These are phyloP conservation scores for Suaeda aralocaspica DNA, from an alignment of 148 eudicot genomes.

Conservation along the genomic window DNA sequence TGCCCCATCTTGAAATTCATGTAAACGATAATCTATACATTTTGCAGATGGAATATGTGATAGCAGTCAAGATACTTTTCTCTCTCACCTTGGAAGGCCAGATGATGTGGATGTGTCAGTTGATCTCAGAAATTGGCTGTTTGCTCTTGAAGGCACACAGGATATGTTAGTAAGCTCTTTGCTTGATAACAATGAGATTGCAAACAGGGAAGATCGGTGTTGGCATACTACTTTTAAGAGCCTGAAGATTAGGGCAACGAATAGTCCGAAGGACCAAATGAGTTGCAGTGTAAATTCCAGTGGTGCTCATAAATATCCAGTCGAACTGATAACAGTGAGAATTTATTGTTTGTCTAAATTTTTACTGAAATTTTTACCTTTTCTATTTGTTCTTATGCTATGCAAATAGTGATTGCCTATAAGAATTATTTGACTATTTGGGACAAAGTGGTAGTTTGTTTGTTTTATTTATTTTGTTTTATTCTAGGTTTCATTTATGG, in stretches of 20 bases:
- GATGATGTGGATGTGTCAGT: slow-evolving; percentile 82
- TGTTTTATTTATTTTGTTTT: too few relatives aligned
- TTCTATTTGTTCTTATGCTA: background rate
- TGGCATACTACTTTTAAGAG: slow-evolving; percentile 85
- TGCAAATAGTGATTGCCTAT: background rate
- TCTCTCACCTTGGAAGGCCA: slow-evolving; percentile 69
- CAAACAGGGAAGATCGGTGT: slow-evolving; percentile 67
- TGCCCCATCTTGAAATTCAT: background rate
- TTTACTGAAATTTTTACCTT: background rate
- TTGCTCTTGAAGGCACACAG: slow-evolving; percentile 89
- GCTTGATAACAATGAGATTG: slow-evolving; percentile 32
- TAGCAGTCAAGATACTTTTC: slow-evolving; percentile 35
- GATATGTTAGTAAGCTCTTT: slow-evolving; percentile 41
- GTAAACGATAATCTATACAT: background rate
- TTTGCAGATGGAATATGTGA: slow-evolving; percentile 53
- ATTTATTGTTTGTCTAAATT: slow-evolving; percentile 12
- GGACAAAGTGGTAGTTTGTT: background rate
- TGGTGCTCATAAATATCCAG: slow-evolving; percentile 48
- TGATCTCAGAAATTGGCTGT: slow-evolving; percentile 79
- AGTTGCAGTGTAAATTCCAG: slow-evolving; percentile 34
- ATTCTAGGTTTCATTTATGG: too few relatives aligned
- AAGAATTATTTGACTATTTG: background rate
- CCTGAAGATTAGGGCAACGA: slow-evolving; percentile 63
- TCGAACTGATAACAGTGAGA: slow-evolving; percentile 75
- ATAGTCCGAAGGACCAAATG: slow-evolving; percentile 40